Percentiles rank a stretch among this genome's conserved stretches.
Evolutionary conservation across 1,139 yeast genomes (phyloP).

Genomic region (Eremothecium cymbalariae): DNA sequence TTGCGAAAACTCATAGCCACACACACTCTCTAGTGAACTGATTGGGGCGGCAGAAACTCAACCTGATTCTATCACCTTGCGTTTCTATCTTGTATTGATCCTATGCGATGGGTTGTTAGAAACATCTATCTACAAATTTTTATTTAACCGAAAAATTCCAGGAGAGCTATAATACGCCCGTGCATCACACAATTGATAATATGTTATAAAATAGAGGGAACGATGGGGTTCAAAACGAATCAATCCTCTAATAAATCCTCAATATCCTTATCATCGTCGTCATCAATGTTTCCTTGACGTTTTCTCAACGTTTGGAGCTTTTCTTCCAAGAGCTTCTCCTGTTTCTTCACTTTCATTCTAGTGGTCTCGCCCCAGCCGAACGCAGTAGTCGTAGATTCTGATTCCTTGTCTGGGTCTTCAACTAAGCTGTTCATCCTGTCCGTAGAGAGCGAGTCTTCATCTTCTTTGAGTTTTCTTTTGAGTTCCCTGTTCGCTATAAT

Average conservation of each 20-base stretch:
- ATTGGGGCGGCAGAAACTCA: background rate
- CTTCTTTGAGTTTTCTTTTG: slow-evolving; percentile 42
- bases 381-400: slow-evolving; percentile 28
- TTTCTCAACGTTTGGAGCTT: slow-evolving; percentile 38
- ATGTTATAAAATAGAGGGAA: too few relatives aligned
- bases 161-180: too few relatives aligned
- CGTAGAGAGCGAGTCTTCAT: slow-evolving; percentile 32
- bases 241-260: slow-evolving; percentile 54
- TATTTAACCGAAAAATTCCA: background rate
- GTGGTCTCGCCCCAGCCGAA: slow-evolving; percentile 81
- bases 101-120: slow-evolving; percentile 1
- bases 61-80: slow-evolving; percentile 1
- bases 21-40: background rate
- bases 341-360: slow-evolving; percentile 47
- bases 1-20: slow-evolving; percentile 37
- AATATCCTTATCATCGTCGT: slow-evolving; percentile 60
- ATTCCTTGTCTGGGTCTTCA: slow-evolving; percentile 35
- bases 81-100: background rate
- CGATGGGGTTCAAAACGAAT: too few relatives aligned
- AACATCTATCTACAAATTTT: background rate
- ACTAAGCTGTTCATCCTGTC: slow-evolving; percentile 36
- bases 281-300: slow-evolving; percentile 39
- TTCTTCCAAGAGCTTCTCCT: slow-evolving; percentile 46
- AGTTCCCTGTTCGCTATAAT: slow-evolving; percentile 45
- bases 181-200: too few relatives aligned